These are phyloP conservation scores for Chytridium lagenaria DNA, from an alignment of 371 early-diverging fungal genomes.

Conservation along the genomic window DNA sequence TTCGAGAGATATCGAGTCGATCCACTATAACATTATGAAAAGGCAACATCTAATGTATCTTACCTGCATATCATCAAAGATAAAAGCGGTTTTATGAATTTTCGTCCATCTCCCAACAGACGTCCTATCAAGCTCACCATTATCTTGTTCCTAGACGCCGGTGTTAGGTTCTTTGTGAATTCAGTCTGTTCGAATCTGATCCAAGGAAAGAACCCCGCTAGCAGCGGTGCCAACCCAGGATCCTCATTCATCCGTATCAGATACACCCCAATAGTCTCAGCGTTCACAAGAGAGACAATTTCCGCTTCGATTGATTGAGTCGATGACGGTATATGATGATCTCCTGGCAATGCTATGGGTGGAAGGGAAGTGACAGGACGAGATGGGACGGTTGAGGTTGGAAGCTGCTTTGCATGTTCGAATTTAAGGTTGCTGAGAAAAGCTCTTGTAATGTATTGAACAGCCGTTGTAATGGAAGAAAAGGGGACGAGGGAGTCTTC, in stretches of 20 bases:
- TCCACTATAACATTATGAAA: slow-evolving; percentile 9
- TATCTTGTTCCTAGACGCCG: background rate
- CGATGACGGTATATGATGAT: background rate
- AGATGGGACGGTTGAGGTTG: background rate
- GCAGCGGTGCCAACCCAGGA: background rate
- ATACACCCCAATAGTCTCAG: background rate
- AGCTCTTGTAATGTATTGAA: background rate
- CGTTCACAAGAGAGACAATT: background rate
- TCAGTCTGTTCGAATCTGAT: background rate
- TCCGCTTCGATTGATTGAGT: background rate
- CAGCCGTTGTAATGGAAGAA: background rate
- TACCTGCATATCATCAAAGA: slow-evolving; percentile 18
- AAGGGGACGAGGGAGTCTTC: background rate
- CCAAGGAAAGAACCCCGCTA: background rate
- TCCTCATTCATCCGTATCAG: slow-evolving; percentile 16
- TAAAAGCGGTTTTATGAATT: background rate
- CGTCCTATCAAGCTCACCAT: background rate
- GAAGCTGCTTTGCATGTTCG: background rate
- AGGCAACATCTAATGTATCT: background rate
- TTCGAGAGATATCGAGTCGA: slow-evolving; percentile 2
- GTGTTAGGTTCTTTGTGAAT: background rate
- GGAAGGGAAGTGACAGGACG: background rate
- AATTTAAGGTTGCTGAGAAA: background rate
- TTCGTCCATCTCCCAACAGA: background rate
- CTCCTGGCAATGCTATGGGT: background rate